Evolutionary conservation across 257 asterid species (phyloP).

Genomic region (Solanum tarapatanum): DNA sequence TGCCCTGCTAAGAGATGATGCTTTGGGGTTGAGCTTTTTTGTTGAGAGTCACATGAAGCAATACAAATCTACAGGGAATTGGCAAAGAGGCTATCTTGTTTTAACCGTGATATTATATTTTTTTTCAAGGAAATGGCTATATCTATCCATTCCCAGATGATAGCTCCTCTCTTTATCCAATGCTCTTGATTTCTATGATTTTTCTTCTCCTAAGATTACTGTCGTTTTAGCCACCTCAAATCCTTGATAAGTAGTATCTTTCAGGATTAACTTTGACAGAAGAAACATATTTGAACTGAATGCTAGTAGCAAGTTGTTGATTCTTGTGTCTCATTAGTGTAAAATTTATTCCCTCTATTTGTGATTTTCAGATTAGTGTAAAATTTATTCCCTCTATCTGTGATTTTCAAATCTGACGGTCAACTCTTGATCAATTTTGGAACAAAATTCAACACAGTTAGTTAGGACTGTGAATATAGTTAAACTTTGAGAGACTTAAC

Average conservation of each 20-base stretch:
- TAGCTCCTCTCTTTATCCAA: not conserved
- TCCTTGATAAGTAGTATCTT: not conserved
- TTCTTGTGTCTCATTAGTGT: not conserved
- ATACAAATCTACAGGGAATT: not conserved
- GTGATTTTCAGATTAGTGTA: not conserved
- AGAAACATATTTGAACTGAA: not conserved
- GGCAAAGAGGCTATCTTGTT: not conserved
- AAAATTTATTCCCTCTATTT: not conserved
- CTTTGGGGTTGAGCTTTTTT: not conserved
- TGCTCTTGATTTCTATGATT: not conserved
- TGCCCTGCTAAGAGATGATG: not conserved
- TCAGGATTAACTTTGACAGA: not conserved
- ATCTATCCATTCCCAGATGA: not conserved
- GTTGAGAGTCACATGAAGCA: not conserved
- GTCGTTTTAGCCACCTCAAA: not conserved
- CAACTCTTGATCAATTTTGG: not conserved
- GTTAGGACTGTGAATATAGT: not conserved
- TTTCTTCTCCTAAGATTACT: not conserved
- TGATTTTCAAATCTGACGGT: not conserved
- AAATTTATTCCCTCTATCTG: not conserved
- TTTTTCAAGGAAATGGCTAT: not conserved
- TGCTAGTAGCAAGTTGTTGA: not conserved
- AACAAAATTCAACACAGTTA: not conserved
- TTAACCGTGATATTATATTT: not conserved
- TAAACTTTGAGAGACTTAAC: not conserved